Percentiles rank a stretch among this genome's conserved stretches.
These are phyloP conservation scores for Xylariaceae sp. DNA, from an alignment of 2,329 filamentous ascomycete genomes.

Conservation along the genomic window DNA sequence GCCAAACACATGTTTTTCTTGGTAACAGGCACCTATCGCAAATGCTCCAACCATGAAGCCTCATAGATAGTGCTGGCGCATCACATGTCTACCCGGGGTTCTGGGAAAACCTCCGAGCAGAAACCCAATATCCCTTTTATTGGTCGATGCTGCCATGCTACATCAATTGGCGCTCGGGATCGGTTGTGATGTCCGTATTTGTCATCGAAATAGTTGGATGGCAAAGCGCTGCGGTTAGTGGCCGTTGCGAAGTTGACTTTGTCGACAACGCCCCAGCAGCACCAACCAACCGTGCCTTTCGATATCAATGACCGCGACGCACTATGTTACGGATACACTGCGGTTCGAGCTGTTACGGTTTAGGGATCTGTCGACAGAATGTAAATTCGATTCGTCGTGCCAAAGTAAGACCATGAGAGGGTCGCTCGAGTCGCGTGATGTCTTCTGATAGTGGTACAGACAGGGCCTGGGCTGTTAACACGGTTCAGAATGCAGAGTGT, in stretches of 20 bases:
- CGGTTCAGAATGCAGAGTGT: neutral
- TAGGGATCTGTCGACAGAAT: neutral
- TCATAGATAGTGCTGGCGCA: conserved; percentile 34
- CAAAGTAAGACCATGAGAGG: neutral
- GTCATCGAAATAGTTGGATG: neutral
- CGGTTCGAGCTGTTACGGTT: no score
- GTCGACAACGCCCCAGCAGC: no score
- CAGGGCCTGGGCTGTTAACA: neutral
- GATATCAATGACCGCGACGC: neutral
- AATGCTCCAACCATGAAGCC: conserved; percentile 50
- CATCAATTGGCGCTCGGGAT: neutral
- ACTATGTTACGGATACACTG: neutral
- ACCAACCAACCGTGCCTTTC: no score
- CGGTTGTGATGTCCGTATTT: neutral
- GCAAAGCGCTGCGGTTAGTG: neutral
- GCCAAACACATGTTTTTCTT: neutral
- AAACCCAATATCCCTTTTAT: neutral
- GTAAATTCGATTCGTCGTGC: neutral
- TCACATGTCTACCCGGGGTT: conserved; percentile 15
- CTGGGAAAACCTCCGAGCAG: neutral
- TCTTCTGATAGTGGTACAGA: neutral
- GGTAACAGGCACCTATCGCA: conserved; percentile 42
- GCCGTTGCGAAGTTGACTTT: neutral
- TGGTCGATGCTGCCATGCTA: neutral
- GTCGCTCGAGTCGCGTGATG: neutral